Base-by-base conservation (phyloP, 129 eudicot species). In the Gnaphalium uliginosum region DNA sequence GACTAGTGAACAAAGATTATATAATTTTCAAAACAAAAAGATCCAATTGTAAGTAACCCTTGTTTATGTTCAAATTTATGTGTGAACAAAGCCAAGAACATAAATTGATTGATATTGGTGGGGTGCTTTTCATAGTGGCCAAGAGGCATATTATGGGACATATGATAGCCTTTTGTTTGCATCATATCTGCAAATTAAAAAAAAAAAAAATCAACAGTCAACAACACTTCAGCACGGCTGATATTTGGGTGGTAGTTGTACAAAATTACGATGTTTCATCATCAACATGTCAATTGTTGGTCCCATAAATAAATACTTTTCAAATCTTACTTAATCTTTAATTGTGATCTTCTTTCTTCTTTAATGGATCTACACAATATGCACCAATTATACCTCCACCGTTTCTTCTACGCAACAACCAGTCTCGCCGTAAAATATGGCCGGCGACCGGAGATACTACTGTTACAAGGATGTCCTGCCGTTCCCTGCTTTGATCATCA, bases 391-490 rank as follows among this genome's bases (percentile, higher is more conserved):
- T 79, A 11, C 25, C 53, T 41, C 56, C 5, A n/a, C 35, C 59
- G 46, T 27, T 63, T 37, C 53, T 68, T 65, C 74, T 26, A 25
- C 24, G 14, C 61, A 59, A 68, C 66, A 72, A 0, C n/a, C 60
- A 5, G 43, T 57, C 74, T 8, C 43, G 27, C 75, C 66, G 22
- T n/a, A 3, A 69, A 51, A 61, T 23, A 81, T 82, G 85, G 43
- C 81, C 39, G 76, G 82, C 39, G 82, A 78, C 66, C 72, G 68
- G 81, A 78, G 74, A 24, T 69, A 81, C 56, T 69, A 66, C 74
- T 81, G 85, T 56, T 83, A 80, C 85, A 75, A 59, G 46, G 92
- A 89, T 41, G 83, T 84, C 41, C 74, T 90, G 0, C 98, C 98
- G 5, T 90, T 86, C 79, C 75, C 85, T 53, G 90, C 91, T 41